Evolutionary conservation across 2,329 filamentous ascomycete genomes (phyloP).

Genomic region (Epichloe amarillans): DNA sequence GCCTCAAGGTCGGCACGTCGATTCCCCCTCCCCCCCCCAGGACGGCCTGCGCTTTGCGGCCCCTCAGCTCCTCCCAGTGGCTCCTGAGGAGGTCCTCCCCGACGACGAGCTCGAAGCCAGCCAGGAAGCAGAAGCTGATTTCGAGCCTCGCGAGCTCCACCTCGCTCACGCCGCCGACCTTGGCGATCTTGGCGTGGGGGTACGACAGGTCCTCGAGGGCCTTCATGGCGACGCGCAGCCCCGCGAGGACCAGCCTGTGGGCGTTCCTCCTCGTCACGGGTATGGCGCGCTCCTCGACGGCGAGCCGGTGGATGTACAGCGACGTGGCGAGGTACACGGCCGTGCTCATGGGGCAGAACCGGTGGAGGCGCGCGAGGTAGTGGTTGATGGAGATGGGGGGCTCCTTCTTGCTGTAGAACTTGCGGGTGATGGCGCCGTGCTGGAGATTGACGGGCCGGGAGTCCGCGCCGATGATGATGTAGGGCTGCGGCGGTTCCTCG

Average conservation of each 20-base stretch:
- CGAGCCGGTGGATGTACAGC: conserved; percentile 73
- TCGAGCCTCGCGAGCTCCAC: conserved; percentile 72
- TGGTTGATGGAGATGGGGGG: conserved; percentile 73
- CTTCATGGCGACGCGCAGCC: conserved; percentile 81
- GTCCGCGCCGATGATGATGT: conserved; percentile 52
- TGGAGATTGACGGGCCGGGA: conserved; percentile 64
- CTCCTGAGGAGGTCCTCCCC: conserved; percentile 17
- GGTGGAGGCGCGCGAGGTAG: conserved; percentile 77
- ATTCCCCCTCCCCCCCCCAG: conserved; percentile 12
- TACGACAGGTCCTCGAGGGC: conserved; percentile 87
- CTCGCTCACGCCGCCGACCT: conserved; percentile 78
- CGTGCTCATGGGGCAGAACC: conserved; percentile 85
- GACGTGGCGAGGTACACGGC: conserved; percentile 86
- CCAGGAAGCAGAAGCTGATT: conserved; percentile 77
- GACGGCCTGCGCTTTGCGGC: conserved; percentile 15
- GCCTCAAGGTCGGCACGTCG: conserved; percentile 17
- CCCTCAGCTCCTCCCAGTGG: conserved; percentile 21
- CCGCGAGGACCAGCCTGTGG: conserved; percentile 74
- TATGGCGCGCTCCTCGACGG: conserved; percentile 63
- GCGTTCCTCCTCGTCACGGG: conserved; percentile 73
- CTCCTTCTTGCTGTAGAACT: conserved; percentile 82
- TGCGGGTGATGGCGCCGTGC: conserved; percentile 73
- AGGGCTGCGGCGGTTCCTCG: conserved; percentile 28
- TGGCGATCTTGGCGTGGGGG: conserved; percentile 69
- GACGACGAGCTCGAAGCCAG: conserved; percentile 68